A percentile compares a stretch with the other conserved stretches of the same genome.
Conservation (phyloP, 169 alveolate genomes). For the Plasmodium vinckei region DNA sequence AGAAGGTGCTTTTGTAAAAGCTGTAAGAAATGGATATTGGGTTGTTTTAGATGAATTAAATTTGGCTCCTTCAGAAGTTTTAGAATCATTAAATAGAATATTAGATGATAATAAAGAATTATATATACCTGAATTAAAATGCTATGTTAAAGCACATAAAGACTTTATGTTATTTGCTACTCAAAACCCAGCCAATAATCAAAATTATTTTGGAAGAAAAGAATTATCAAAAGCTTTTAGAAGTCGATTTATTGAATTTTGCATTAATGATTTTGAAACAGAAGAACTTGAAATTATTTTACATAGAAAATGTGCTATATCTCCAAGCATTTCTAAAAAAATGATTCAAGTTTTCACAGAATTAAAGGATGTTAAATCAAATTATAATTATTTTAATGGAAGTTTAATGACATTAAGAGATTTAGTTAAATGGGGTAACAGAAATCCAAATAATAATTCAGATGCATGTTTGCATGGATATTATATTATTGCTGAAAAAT, state of each 20-base stretch:
- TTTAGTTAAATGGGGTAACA: slow-evolving; percentile 98
- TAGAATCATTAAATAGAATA: slow-evolving; percentile 98
- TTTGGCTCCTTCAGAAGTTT: slow-evolving; percentile 98
- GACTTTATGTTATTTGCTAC: slow-evolving; percentile 99
- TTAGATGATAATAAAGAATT: slow-evolving; percentile 99
- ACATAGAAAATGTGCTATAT: slow-evolving; percentile 94
- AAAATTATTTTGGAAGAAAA: slow-evolving; percentile 99
- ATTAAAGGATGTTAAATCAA: slow-evolving; percentile 90
- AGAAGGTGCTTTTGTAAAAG: slow-evolving; percentile 98
- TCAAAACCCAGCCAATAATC: slow-evolving; percentile 98
- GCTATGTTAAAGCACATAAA: slow-evolving; percentile 95
- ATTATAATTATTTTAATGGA: slow-evolving; percentile 81
- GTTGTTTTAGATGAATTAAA: slow-evolving; percentile 99
- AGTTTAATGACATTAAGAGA: slow-evolving; percentile 98
- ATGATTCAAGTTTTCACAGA: slow-evolving; percentile 95
- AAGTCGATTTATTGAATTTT: slow-evolving; percentile 97
- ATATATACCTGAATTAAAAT: slow-evolving; percentile 96
- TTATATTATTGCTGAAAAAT: slow-evolving; percentile 95
- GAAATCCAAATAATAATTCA: slow-evolving; percentile 88
- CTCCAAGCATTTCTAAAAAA: slow-evolving; percentile 93
- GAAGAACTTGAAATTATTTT: slow-evolving; percentile 94
- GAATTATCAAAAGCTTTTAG: slow-evolving; percentile 98
- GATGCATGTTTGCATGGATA: slow-evolving; percentile 94
- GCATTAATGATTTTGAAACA: slow-evolving; percentile 93
- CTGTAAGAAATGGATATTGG: slow-evolving; percentile 99